Base-by-base conservation (phyloP, 257 asterid species). In the Nicotiana tomentosiformis region DNA sequence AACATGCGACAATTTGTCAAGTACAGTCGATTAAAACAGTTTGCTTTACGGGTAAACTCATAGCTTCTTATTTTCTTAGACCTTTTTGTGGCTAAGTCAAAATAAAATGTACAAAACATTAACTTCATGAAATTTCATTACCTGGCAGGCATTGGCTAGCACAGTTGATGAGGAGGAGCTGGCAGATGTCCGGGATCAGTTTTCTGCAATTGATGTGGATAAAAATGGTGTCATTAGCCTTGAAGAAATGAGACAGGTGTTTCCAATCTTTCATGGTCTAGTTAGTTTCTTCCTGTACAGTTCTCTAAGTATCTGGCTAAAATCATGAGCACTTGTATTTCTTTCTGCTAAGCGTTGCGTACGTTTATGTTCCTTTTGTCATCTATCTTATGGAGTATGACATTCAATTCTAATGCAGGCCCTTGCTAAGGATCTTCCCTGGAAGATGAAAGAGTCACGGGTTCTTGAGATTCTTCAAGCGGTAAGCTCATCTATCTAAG, bases 191-290 rank as follows among this genome's bases (percentile, higher is more conserved):
- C 91, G 91, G 12, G 99, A 94, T 85, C 99, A 96, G 90, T 96
- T 96, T 88, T 94, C 93, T 89, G 98, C 99, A 37, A 96, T 96
- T 80, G 99, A 96, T 66, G 92, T 96, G 82, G 99, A 96, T 84
- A 94, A 96, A 90, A 96, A 90, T 86, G 99, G 99, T 65, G 88
- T 89, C 88, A 96, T 96, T 84, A 96, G 95, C 84, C 98, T 96
- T 51, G 99, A 96, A 83, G 99, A 96, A 91, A 94, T 96, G 99
- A 92, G 99, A 89, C 98, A 90, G 97, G 99, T 93, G 77, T 81
- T 29, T 66, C 62, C 77, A 35, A 84, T 84, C 72, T 72, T 55
- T 51, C 33, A 49, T 10, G 4, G 66, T 76, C 61, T 51, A 76
- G 78, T 43, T 70, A 43, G 43, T 74, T 74, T 46, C 43, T 23